Percentiles rank a stretch among this genome's conserved stretches.
Conservation (phyloP, 768 basidiomycete genomes). For the Pulveroboletus sp. region DNA sequence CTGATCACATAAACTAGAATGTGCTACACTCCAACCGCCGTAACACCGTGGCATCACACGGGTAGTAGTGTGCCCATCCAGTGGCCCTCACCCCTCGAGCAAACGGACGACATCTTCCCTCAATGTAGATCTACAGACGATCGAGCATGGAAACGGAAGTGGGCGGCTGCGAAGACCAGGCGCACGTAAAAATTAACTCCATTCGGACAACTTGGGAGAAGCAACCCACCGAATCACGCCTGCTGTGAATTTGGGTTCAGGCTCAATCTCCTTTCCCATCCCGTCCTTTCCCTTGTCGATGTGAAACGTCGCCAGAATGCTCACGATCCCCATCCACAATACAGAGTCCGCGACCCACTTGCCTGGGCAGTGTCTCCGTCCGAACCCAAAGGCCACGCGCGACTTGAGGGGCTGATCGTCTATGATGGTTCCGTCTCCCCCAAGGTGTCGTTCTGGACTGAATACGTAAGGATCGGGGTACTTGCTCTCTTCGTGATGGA, state of each 20-base stretch:
- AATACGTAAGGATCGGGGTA: constrained; percentile 24
- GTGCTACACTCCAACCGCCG: neutral
- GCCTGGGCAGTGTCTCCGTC: constrained; percentile 29
- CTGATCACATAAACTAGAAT: constrained; percentile 5
- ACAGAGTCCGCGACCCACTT: constrained; percentile 31
- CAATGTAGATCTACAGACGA: constrained; percentile 24
- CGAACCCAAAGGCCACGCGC: constrained; percentile 29
- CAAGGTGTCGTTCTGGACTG: constrained; percentile 24
- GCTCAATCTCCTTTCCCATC: constrained; percentile 21
- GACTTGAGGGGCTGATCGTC: constrained; percentile 25
- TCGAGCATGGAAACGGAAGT: constrained; percentile 28
- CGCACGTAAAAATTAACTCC: constrained; percentile 11
- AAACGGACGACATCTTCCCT: constrained; percentile 19
- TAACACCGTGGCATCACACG: neutral
- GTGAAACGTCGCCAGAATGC: constrained; percentile 23
- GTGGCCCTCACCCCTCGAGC: constrained; percentile 11
- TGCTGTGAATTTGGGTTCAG: constrained; percentile 27
- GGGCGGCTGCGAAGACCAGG: constrained; percentile 23
- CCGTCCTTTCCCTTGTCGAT: constrained; percentile 21
- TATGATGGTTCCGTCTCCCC: constrained; percentile 19
- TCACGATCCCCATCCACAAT: constrained; percentile 29
- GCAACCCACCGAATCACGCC: constrained; percentile 31
- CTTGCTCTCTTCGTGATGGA: constrained; percentile 29
- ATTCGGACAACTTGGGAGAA: constrained; percentile 3
- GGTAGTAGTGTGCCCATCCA: neutral